These are phyloP conservation scores for Neurospora sp. DNA, from an alignment of 2,329 filamentous ascomycete genomes.

Conservation along the genomic window DNA sequence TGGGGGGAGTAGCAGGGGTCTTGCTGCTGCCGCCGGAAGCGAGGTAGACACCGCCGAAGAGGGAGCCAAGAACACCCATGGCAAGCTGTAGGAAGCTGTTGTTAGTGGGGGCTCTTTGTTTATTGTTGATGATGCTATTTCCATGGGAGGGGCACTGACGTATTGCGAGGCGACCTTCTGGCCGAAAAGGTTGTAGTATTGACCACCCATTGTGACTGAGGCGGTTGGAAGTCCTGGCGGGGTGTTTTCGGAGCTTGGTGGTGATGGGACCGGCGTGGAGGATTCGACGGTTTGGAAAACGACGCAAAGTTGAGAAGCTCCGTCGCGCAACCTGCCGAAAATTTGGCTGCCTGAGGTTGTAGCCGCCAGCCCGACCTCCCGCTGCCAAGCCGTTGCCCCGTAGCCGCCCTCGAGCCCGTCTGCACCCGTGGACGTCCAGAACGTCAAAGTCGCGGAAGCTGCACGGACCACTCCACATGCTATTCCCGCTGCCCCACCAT, in stretches of 20 bases:
- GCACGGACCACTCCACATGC: neutral
- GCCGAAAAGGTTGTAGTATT: conserved; percentile 46
- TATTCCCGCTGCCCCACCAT: neutral
- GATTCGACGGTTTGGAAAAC: conserved; percentile 11
- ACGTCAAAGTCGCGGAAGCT: neutral
- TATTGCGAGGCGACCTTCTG: conserved; percentile 51
- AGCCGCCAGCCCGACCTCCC: neutral
- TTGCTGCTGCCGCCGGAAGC: conserved; percentile 35
- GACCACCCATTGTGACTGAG: conserved; percentile 35
- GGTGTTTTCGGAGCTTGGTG: conserved; percentile 11
- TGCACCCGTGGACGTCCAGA: neutral
- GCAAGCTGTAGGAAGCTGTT: conserved; percentile 34
- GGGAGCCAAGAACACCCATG: conserved; percentile 42
- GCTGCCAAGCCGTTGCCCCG: neutral
- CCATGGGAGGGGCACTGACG: conserved; percentile 31
- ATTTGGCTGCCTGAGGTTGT: conserved; percentile 13
- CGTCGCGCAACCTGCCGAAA: conserved; percentile 12
- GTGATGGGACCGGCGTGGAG: conserved; percentile 3
- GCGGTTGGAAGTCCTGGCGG: conserved; percentile 18
- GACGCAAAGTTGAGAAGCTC: conserved; percentile 14
- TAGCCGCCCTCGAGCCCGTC: conserved; percentile 6
- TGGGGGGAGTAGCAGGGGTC: conserved; percentile 39
- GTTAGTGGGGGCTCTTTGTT: conserved; percentile 9
- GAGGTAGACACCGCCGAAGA: conserved; percentile 40
- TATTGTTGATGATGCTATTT: neutral